Base-by-base conservation (phyloP, 2,329 filamentous ascomycete genomes). In the Chaetomium sp. region DNA sequence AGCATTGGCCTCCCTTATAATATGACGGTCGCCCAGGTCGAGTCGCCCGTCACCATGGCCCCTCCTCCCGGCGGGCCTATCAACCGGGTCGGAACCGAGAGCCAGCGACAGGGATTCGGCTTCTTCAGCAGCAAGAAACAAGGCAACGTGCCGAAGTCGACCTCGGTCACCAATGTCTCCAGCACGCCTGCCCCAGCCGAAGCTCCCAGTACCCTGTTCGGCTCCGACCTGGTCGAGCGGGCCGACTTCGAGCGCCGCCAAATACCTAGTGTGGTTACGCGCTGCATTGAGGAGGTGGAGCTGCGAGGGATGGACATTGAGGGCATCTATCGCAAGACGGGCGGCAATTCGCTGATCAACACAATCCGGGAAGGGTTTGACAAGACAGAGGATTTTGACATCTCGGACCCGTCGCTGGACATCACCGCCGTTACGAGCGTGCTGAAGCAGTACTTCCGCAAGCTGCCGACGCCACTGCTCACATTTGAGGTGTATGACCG, bases 291-390 rank as follows among this genome's bases (percentile, higher is more conserved):
- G 75, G 94, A 99, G 78, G 95, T 99, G 47, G 95, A 99, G 77
- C 81, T 95, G 25, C 89, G 95, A 75, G 95, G 94, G 78, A 97
- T 99, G 92, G 93, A 98, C 72, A 87, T 96, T 71, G 95, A 98
- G 79, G 95, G 95, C 68, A 96, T 99, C 72, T 99, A 99, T 80
- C 89, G 95, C 73, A 99, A 99, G 83, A 97, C 93, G 58, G 95
- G 95, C 64, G 95, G 93, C 70, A 93, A 90, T 72, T 92, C 91
- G 9, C 92, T 96, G 76, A 90, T 97, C 75, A 96, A 96, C 76
- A 83, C 86, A 73, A 91, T 99, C 71, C 92, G 94, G 73, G 91
- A 93, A 70, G 93, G 93, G 13, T 98, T 99, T 75, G 93, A 97
- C 76, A 90, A 88, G 76, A 89, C 86, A 65, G 86, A 90, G 69